phyloP scores from a whole-genome alignment of 129 eudicot genomes.

The Tanacetum coccineum region DNA sequence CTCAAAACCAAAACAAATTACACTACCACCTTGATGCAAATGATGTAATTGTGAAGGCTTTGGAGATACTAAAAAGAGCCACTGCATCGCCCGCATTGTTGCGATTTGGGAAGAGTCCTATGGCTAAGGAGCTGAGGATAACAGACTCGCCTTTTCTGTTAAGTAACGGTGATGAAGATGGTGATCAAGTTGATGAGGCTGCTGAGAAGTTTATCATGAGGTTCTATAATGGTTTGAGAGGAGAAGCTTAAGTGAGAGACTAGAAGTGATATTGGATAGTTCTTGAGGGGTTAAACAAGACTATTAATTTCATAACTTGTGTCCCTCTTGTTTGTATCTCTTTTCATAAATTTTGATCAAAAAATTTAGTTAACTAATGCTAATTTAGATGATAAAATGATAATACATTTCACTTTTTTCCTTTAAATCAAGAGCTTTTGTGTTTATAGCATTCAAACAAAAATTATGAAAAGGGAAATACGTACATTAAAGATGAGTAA shows the following conservation, averaged over 20 bases:
- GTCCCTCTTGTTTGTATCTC: background rate
- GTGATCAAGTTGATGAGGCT: constrained; percentile 37
- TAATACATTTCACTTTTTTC: no score
- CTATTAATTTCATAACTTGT: background rate
- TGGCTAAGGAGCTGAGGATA: constrained; percentile 56
- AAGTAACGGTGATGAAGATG: constrained; percentile 8
- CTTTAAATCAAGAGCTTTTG: no score
- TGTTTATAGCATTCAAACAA: no score
- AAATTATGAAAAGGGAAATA: no score
- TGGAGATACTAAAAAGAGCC: constrained; percentile 46
- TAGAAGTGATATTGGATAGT: background rate
- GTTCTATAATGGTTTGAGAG: constrained; percentile 37
- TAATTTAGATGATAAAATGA: background rate
- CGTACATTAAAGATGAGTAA: no score
- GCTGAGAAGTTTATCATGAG: constrained; percentile 45
- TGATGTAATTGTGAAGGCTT: constrained; percentile 30
- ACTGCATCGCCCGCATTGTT: constrained; percentile 52
- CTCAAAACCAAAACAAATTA: background rate
- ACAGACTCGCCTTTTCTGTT: constrained; percentile 57
- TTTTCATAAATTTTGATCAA: background rate
- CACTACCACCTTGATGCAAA: constrained; percentile 13
- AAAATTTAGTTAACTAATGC: background rate
- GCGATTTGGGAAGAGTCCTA: constrained; percentile 49
- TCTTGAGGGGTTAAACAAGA: background rate
- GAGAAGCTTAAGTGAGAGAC: constrained; percentile 17